A percentile compares a stretch with the other conserved stretches of the same genome.
phyloP scores from a whole-genome alignment of 768 basidiomycete species.

The Lactarius hatsudake region DNA sequence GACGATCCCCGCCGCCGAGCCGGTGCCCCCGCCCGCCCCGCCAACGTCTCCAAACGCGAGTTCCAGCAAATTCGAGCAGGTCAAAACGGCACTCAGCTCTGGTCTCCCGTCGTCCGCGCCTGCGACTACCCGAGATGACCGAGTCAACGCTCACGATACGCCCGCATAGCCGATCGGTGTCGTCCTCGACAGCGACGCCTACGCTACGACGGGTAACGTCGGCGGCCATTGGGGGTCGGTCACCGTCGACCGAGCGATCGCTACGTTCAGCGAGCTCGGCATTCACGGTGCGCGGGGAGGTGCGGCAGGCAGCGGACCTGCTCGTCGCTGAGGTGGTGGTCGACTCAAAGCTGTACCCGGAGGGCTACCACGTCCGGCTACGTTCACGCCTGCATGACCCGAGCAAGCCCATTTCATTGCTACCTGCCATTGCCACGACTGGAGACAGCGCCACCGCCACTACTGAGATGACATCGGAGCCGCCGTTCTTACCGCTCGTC shows the following conservation, averaged over 20 bases:
- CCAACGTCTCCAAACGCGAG: conserved; percentile 18
- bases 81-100: background rate
- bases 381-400: conserved; percentile 43
- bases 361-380: conserved; percentile 62
- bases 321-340: conserved; percentile 76
- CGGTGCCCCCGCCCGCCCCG: conserved; percentile 22
- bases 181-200: conserved; percentile 17
- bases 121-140: conserved; percentile 3
- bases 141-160: conserved; percentile 11
- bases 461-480: background rate
- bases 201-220: conserved; percentile 23
- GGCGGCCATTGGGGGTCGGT: conserved; percentile 31
- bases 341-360: conserved; percentile 76
- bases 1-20: conserved; percentile 28
- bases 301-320: conserved; percentile 62
- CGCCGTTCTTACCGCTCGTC: conserved; percentile 47
- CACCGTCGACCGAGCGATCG: conserved; percentile 36
- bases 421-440: conserved; percentile 14
- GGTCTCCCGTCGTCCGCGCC: background rate
- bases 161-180: conserved; percentile 25
- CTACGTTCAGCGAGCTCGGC: conserved; percentile 46
- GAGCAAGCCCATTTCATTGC: conserved; percentile 39
- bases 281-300: conserved; percentile 61
- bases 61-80: conserved; percentile 8
- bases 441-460: background rate